Evolutionary conservation across 176 grass and related monocot species (phyloP).

Genomic region (Phoenix dactylifera): DNA sequence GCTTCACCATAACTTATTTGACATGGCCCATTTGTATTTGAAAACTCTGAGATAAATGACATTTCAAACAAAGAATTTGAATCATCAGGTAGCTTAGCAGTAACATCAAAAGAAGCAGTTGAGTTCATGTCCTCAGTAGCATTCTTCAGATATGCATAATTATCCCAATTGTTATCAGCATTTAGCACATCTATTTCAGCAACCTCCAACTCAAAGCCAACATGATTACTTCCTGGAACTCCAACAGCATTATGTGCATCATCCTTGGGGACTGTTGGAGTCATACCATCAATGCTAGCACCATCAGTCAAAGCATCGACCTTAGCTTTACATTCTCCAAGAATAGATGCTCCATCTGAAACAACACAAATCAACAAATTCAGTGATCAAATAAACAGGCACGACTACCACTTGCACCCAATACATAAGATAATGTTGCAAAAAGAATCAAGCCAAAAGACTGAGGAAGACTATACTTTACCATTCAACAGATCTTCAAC

Average conservation of each 20-base stretch:
- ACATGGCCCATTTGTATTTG: neutral
- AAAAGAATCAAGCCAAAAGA: neutral
- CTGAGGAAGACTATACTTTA: no score
- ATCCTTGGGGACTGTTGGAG: slow-evolving; percentile 20
- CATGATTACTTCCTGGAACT: slow-evolving; percentile 13
- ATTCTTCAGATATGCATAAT: slow-evolving; percentile 15
- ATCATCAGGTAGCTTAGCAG: slow-evolving; percentile 46
- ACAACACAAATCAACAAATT: no score
- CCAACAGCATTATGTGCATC: slow-evolving; percentile 26
- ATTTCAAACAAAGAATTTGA: slow-evolving; percentile 43
- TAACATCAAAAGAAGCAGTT: slow-evolving; percentile 9
- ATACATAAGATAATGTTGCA: no score
- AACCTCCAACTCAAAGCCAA: slow-evolving; percentile 1
- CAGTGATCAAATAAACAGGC: no score
- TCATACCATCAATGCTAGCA: slow-evolving; percentile 16
- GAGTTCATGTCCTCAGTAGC: neutral
- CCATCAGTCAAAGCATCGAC: no score
- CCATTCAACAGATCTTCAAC: no score
- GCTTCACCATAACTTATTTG: slow-evolving; percentile 14
- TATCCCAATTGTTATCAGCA: slow-evolving; percentile 2
- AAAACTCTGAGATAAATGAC: slow-evolving; percentile 9
- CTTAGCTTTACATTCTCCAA: slow-evolving; percentile 23
- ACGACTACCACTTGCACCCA: no score
- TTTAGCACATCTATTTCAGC: slow-evolving; percentile 14
- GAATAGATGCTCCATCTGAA: slow-evolving; percentile 28